A percentile compares a stretch with the other conserved stretches of the same genome.
These are phyloP conservation scores for Collybia nuda DNA, from an alignment of 768 basidiomycete species.

Conservation along the genomic window DNA sequence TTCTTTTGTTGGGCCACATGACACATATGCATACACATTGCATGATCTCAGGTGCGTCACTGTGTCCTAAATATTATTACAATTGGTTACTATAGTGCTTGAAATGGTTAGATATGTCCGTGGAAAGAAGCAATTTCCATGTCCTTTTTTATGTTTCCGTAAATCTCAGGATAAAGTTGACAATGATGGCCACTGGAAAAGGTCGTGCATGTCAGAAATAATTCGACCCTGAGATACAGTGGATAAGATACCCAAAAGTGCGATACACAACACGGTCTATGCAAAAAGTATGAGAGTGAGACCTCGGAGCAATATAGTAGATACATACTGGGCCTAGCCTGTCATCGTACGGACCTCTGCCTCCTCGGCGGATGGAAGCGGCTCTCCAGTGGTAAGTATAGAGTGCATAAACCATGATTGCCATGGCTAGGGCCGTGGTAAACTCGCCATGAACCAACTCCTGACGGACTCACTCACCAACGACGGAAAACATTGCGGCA, in stretches of 20 bases:
- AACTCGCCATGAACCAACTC: conserved; percentile 12
- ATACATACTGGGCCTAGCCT: conserved; percentile 86
- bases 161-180: conserved; percentile 86
- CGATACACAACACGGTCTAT: conserved; percentile 81
- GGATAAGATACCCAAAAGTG: conserved; percentile 65
- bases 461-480: conserved; percentile 51
- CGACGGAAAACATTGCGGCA: conserved; percentile 93
- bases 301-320: not conserved
- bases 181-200: conserved; percentile 70
- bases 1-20: no score
- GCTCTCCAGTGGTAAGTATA: conserved; percentile 98
- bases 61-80: no score
- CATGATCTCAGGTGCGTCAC: no score
- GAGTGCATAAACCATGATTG: conserved; percentile 94
- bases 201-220: conserved; percentile 3
- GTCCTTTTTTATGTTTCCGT: conserved; percentile 35
- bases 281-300: conserved; percentile 1
- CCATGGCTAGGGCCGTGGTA: conserved; percentile 67
- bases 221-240: not conserved
- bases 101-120: no score
- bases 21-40: no score
- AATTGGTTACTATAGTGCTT: no score
- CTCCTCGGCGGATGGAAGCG: conserved; percentile 85
- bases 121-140: no score
- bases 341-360: conserved; percentile 95